These are phyloP conservation scores for Calonectria pteridis DNA, from an alignment of 2,329 filamentous ascomycete genomes.

Conservation along the genomic window DNA sequence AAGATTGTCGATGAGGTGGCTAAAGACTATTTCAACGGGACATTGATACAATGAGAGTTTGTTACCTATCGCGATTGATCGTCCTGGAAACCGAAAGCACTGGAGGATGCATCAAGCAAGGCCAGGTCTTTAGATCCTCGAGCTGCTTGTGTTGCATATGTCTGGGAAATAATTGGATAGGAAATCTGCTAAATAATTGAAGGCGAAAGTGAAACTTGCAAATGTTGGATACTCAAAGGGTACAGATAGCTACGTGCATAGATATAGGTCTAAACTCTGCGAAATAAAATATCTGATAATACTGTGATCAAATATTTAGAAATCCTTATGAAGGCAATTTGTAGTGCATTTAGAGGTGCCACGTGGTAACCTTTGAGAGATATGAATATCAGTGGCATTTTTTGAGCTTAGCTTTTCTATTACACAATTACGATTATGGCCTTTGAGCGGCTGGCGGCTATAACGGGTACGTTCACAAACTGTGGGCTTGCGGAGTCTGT, in stretches of 20 bases:
- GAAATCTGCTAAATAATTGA: neutral
- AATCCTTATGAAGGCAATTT: neutral
- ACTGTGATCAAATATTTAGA: too few species aligned
- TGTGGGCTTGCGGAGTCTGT: neutral
- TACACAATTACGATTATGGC: neutral
- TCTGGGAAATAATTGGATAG: neutral
- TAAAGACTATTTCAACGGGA: slow-evolving; percentile 21
- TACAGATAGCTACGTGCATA: neutral
- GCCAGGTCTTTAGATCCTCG: neutral
- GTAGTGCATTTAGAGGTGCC: neutral
- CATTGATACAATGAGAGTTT: neutral
- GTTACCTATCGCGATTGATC: neutral
- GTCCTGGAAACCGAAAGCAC: neutral
- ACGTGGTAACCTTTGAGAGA: neutral
- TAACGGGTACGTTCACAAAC: neutral
- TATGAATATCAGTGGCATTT: neutral
- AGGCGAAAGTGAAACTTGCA: neutral
- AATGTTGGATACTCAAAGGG: too few species aligned
- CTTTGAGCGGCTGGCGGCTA: neutral
- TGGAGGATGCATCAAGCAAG: too few species aligned
- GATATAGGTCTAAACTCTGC: too few species aligned
- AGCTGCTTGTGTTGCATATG: neutral
- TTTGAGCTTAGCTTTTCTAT: neutral
- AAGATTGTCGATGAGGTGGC: slow-evolving; percentile 45
- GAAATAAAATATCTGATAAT: neutral